These are phyloP conservation scores for Sporisorium reilianum DNA, from an alignment of 1,284 basidiomycete genomes.

Conservation along the genomic window DNA sequence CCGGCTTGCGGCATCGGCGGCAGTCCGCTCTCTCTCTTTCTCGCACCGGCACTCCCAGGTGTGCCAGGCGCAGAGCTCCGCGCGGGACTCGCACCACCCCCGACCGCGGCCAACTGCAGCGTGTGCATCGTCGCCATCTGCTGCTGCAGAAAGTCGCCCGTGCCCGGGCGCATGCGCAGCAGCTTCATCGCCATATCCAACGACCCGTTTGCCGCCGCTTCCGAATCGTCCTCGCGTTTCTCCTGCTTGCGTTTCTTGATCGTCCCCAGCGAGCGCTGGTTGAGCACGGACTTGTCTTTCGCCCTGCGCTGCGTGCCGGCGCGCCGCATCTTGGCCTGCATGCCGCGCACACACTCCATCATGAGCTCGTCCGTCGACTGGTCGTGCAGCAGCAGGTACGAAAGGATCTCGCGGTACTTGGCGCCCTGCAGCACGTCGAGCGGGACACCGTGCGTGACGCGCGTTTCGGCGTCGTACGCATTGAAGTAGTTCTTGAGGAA, in stretches of 20 bases:
- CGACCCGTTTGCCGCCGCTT: constrained; percentile 36
- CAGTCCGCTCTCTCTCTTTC: constrained; percentile 22
- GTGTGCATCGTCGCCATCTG: constrained; percentile 61
- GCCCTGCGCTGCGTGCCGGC: constrained; percentile 72
- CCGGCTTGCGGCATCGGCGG: constrained; percentile 29
- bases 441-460: constrained; percentile 73
- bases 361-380: constrained; percentile 71
- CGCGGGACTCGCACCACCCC: constrained; percentile 44
- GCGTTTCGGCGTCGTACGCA: constrained; percentile 88
- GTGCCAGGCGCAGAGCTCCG: constrained; percentile 15
- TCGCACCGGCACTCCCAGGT: constrained; percentile 7
- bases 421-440: constrained; percentile 91
- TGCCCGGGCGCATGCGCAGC: constrained; percentile 61
- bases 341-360: constrained; percentile 89
- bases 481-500: constrained; percentile 89
- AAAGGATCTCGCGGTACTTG: constrained; percentile 81
- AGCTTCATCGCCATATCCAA: constrained; percentile 64
- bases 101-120: constrained; percentile 43
- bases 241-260: constrained; percentile 94
- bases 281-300: constrained; percentile 76
- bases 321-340: constrained; percentile 73
- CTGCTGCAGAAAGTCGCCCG: constrained; percentile 62
- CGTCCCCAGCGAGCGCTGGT: constrained; percentile 88
- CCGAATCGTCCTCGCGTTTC: constrained; percentile 76
- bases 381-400: constrained; percentile 66